Base-by-base conservation (phyloP, 768 basidiomycete species). In the Chalciporus chontae region DNA sequence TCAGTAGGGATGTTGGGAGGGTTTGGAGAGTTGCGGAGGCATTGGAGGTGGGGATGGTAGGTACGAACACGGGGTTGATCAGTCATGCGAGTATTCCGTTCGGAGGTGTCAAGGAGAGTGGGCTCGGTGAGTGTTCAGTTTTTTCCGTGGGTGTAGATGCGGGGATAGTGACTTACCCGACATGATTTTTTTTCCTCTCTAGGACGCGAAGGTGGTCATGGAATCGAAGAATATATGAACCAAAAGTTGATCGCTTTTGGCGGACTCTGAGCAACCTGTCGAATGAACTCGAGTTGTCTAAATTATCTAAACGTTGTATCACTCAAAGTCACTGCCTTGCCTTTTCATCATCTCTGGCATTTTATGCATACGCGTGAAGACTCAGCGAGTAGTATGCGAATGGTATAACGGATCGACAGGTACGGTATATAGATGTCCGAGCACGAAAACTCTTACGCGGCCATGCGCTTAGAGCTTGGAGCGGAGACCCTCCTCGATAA, bases 21-120 rank as follows among this genome's bases (percentile, higher is more conserved):
- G 85, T 90, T 38, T 97, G 91, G 90, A 80, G 95, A 37, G 94
- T 99, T 15, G 92, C 94, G 14, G 96, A 96, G 73, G 86, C 78
- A 56, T 74, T 98, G 24, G 92, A 99, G 69, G 92, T 94, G 6
- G 95, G 94, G 5, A 97, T 86, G 84, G 90, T 94, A 19, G 90
- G 89, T 27, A 75, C 79, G 42, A 94, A 94, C 68, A 90, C 90
- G 1, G 87, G 87, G 3, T 44, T 84, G 48, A 80, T 95, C 62
- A 88, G 85, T 50, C 83, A 86, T 65, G 86, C 85, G 23, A 74
- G 74, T 13, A 84, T 92, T 73, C 91, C 92, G 17, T 94, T 95
- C 59, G 93, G 94, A 19, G 93, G 93, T 8, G 72, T 94, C 42
- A 93, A 94, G 71, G 90, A 96, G 74, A 91, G 89, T 60, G 94